Base-by-base conservation (phyloP, 345 rosid species). In the Zanthoxylum bungeanum region DNA sequence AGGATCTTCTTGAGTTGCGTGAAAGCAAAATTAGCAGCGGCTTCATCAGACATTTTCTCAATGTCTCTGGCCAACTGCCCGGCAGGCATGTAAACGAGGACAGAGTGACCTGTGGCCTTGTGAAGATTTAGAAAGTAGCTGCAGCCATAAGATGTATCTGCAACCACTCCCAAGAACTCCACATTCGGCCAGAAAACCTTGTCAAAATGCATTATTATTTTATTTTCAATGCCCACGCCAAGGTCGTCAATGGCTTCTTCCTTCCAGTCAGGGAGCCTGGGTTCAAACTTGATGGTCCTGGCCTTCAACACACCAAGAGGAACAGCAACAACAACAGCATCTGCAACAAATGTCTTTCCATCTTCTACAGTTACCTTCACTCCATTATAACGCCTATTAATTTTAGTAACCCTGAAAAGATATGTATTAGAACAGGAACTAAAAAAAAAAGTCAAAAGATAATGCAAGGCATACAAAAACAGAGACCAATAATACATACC, bases 151-250 rank as follows among this genome's bases (percentile, higher is more conserved):
- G 99, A 75, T 11, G 99, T 87, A 51, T 88, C 97, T 5, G 98
- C 88, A 62, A 95, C 99, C 28, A 95, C 93, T 51, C 99, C 98
- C 61, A 95, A 80, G 80, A 92, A 95, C 88, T 95, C 99, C 57
- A 95, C 99, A 61, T 92, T 92, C 9, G 99, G 98, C 98, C 99
- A 95, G 74, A 95, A 95, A 66, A 95, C 98, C 49, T 88, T 82
- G 51, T 88, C 93, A 21, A 95, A 95, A 68, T 89, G 95, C 74
- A 92, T 71, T 24, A 83, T 69, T 60, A 95, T 88, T 84, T 95
- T 92, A 75, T 95, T 95, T 82, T 95, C 98, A 58, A 89, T 86
- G 34, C 99, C 99, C 75, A 95, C 89, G 31, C 99, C 99, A 1
- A 95, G 88, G 44, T 89, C 91, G 1, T 85, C 73, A 70, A 95